A percentile compares a stretch with the other conserved stretches of the same genome.
Evolutionary conservation across 768 basidiomycete genomes (phyloP).

Genomic region (Pulveroboletus frians): DNA sequence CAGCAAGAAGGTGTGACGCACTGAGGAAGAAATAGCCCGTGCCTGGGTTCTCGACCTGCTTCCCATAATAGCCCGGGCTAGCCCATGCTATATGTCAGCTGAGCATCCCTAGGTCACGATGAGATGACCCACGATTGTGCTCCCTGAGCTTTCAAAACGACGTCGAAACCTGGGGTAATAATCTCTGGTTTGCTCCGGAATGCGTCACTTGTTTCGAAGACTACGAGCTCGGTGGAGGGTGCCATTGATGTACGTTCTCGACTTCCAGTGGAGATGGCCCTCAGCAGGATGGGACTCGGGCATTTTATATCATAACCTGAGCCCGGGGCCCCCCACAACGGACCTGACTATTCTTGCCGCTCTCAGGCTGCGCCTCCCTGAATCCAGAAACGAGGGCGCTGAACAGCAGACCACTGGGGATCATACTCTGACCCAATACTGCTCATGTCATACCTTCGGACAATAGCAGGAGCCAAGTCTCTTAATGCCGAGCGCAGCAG

Average conservation of each 20-base stretch:
- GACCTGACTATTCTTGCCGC: too few species aligned
- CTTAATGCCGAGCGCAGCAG: too few species aligned
- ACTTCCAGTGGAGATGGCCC: neutral
- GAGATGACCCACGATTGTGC: slow-evolving; percentile 10
- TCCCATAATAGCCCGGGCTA: slow-evolving; percentile 20
- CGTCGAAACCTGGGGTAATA: slow-evolving; percentile 1
- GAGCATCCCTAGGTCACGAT: neutral
- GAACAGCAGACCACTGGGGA: too few species aligned
- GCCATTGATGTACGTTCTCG: slow-evolving; percentile 4
- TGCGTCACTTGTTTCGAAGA: slow-evolving; percentile 13
- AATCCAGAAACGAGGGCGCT: too few species aligned
- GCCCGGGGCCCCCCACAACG: too few species aligned
- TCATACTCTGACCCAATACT: too few species aligned
- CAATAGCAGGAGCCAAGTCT: too few species aligned
- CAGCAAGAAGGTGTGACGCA: neutral
- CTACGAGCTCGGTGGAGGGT: slow-evolving; percentile 20
- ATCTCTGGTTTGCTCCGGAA: slow-evolving; percentile 6
- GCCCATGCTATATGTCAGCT: neutral
- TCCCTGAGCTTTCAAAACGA: slow-evolving; percentile 11
- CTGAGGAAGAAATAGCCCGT: slow-evolving; percentile 16
- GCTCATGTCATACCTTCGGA: too few species aligned
- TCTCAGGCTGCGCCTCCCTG: too few species aligned
- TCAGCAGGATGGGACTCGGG: too few species aligned
- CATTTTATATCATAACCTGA: too few species aligned
- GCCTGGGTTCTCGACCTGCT: slow-evolving; percentile 15